phyloP scores from a whole-genome alignment of 495 filamentous ascomycete species.

The Thermothielavioides terrestris region DNA sequence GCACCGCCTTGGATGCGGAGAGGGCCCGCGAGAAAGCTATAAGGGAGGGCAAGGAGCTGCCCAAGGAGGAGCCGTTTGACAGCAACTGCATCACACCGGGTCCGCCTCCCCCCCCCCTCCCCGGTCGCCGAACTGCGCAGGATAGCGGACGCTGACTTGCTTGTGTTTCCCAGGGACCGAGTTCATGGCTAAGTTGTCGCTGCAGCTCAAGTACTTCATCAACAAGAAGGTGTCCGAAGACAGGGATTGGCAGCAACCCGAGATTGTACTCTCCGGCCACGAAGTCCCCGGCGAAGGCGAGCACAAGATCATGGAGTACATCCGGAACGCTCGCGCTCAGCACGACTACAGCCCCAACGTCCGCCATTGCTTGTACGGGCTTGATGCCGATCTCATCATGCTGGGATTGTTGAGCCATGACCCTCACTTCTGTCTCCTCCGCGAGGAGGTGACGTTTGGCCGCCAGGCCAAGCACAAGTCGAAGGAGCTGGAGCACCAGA shows the following conservation, averaged over 20 bases:
- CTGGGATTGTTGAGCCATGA: slow-evolving; percentile 93
- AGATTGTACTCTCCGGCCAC: slow-evolving; percentile 93
- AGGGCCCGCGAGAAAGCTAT: slow-evolving; percentile 84
- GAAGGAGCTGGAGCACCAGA: slow-evolving; percentile 96
- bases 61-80: slow-evolving; percentile 92
- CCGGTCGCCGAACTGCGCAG: not conserved
- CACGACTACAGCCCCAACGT: slow-evolving; percentile 89
- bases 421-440: slow-evolving; percentile 93
- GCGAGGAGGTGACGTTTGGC: slow-evolving; percentile 97
- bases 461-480: slow-evolving; percentile 74
- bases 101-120: not conserved
- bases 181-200: slow-evolving; percentile 93
- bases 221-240: slow-evolving; percentile 98
- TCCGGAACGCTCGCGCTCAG: slow-evolving; percentile 90
- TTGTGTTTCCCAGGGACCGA: slow-evolving; percentile 52
- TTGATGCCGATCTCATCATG: slow-evolving; percentile 99
- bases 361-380: slow-evolving; percentile 92
- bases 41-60: slow-evolving; percentile 78
- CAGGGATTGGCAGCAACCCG: slow-evolving; percentile 90
- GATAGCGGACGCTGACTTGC: not conserved
- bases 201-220: slow-evolving; percentile 95
- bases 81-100: slow-evolving; percentile 99
- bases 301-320: slow-evolving; percentile 99
- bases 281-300: slow-evolving; percentile 99
- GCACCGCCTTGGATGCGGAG: slow-evolving; percentile 88